Base-by-base conservation (phyloP, 129 eudicot genomes). In the Arctium minus region DNA sequence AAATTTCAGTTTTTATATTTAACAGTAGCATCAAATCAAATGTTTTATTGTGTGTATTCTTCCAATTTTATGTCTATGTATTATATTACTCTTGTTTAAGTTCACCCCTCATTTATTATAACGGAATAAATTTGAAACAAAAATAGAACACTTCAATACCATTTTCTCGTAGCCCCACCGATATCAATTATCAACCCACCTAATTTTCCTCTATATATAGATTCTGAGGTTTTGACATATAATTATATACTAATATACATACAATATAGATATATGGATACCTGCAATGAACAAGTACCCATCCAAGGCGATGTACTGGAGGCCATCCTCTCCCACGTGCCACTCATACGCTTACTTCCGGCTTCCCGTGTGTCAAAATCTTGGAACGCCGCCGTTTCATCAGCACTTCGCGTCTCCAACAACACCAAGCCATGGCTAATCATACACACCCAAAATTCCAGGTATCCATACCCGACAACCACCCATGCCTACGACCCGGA, bases 391-490 rank as follows among this genome's bases (percentile, higher is more conserved):
- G 84, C 94, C 76, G 88, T 85, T 1, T 77, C 79, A 5, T 88
- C 88, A 46, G 82, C 92, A 60, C 84, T 90, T 56, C 85, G 73
- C 18, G 42, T 56, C 60, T 30, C 69, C 67, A 87, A 67, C 62
- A 73, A 4, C 72, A 86, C 87, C 12, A 87, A 86, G 69, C 97
- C 98, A 7, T 93, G 97, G 98, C 90, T 93, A 18, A 37, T 93
- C 81, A n/a, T 89, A 69, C 89, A 90, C 81, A 80, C 85, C 0
- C 97, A 91, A 44, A 17, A 76, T 75, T 74, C 84, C 42, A 80
- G 89, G 17, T 67, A 80, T 44, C 90, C 91, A 30, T 73, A 77
- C 87, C 7, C 75, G 38, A 80, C 86, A 42, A 74, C 89, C 29
- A 48, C 90, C 0, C 88, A 80, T 71, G 94, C 90, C 0, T 93